Evolutionary conservation across 2,329 filamentous ascomycete species (phyloP), one percentile per base, ranked within the genome.

Genomic region (Akanthomyces lecanii): DNA sequence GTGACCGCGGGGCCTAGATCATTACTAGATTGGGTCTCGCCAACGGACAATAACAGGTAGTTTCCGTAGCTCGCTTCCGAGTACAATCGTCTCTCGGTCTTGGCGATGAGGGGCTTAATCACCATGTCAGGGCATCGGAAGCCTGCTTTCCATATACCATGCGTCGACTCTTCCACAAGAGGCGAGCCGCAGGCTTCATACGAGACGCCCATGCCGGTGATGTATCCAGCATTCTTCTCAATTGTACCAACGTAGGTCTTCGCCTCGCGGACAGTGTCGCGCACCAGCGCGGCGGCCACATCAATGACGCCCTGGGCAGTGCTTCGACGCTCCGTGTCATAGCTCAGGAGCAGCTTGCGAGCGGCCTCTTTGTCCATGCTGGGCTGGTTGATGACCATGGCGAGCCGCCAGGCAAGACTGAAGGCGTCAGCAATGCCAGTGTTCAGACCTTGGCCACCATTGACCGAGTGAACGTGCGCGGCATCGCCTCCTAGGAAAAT

Each of bases 371-470:
- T 60, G 21, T 64, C 61, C 25, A 75, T 65, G 8, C 58, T 57
- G 2, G 70, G 65, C 16, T 70, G 64, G 7, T 67, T 71, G 10
- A 73, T 42, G 0, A 71, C 70, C 1, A 66, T 57, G 6, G 69
- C 76, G 0, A 85, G 67, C 42, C 84, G 83, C 82, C 83, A 86
- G 10, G 77, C 78, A 1, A 86, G 69, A 50, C 80, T 82, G 33
- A 84, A 80, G 0, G 82, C 81, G 68, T 86, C 83, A 6, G 81
- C 79, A 38, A 85, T 77, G 4, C 84, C 83, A 0, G 83, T 85
- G 66, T 86, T 86, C 67, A 86, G 76, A 0, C 84, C 84, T 65
- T 85, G 83, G 0, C 82, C 84, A 0, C 82, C 83, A 10, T 82
- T 81, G 42, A 82, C 81, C 1, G 77, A 82, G 63, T 85, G 82